These are phyloP conservation scores for Melaleuca quinquenervia DNA, from an alignment of 345 rosid species.

Conservation along the genomic window DNA sequence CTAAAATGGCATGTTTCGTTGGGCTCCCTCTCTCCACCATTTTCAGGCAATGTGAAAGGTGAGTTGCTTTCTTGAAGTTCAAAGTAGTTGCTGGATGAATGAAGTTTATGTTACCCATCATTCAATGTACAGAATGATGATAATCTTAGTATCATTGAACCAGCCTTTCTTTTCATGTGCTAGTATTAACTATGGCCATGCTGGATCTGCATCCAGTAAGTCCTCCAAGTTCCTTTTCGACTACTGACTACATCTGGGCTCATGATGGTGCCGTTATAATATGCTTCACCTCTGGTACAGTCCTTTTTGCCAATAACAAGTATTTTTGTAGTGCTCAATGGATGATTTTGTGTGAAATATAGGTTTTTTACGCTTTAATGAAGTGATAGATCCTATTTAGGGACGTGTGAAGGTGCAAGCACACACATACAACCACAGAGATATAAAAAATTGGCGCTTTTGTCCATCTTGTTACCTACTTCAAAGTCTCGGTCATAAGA, in stretches of 20 bases:
- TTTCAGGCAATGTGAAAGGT: constrained; percentile 14
- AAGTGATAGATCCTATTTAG: neutral
- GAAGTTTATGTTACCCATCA: neutral
- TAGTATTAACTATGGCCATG: constrained; percentile 41
- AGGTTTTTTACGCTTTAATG: neutral
- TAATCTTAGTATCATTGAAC: neutral
- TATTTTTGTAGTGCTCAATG: neutral
- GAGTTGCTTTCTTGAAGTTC: constrained; percentile 2
- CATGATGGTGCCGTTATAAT: constrained; percentile 61
- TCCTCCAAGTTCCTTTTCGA: neutral
- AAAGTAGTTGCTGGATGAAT: neutral
- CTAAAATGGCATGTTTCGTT: constrained; percentile 55
- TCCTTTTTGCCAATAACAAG: neutral
- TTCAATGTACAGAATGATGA: neutral
- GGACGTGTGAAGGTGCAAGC: neutral
- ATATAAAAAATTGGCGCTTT: neutral
- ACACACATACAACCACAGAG: neutral
- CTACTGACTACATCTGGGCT: constrained; percentile 39
- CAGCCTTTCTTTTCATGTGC: neutral
- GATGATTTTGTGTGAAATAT: neutral
- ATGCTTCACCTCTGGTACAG: constrained; percentile 80
- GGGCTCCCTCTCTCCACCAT: constrained; percentile 19
- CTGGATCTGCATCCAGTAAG: neutral
- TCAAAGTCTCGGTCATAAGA: neutral
- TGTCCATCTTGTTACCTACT: neutral